Conservation (phyloP, 176 grass and related monocot genomes). For the Triticum dicoccoides region DNA sequence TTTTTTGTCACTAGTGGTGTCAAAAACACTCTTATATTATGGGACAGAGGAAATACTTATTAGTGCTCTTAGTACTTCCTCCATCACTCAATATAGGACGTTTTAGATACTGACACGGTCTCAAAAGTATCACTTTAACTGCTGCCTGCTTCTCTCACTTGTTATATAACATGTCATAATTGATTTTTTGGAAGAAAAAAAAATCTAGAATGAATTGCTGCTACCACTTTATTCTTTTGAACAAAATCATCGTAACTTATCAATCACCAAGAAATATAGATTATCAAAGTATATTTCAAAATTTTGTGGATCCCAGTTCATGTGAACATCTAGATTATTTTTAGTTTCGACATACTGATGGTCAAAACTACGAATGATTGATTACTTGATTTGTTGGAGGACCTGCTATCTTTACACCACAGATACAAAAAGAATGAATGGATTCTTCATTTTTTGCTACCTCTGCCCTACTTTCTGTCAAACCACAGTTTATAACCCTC, state of each 20-base stretch:
- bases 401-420: not conserved
- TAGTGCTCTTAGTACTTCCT: not conserved
- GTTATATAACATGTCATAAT: not conserved
- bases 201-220: not conserved
- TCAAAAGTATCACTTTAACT: constrained; percentile 10
- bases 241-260: not conserved
- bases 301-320: not conserved
- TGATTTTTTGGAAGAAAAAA: not conserved
- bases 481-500: not conserved
- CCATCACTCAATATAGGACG: not conserved
- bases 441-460: not conserved
- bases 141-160: not conserved
- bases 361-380: not conserved
- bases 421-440: not conserved
- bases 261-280: not conserved
- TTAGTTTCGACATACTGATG: not conserved
- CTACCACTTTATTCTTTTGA: too few relatives aligned
- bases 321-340: not conserved
- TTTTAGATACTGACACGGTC: not conserved
- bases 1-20: too few relatives aligned
- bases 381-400: not conserved
- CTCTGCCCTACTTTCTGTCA: not conserved
- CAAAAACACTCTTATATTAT: too few relatives aligned
- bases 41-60: not conserved
- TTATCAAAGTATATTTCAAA: constrained; percentile 6